A percentile compares a stretch with the other conserved stretches of the same genome.
phyloP scores from a whole-genome alignment of 2,329 filamentous ascomycete species.

The Bipolaris sorokiniana region DNA sequence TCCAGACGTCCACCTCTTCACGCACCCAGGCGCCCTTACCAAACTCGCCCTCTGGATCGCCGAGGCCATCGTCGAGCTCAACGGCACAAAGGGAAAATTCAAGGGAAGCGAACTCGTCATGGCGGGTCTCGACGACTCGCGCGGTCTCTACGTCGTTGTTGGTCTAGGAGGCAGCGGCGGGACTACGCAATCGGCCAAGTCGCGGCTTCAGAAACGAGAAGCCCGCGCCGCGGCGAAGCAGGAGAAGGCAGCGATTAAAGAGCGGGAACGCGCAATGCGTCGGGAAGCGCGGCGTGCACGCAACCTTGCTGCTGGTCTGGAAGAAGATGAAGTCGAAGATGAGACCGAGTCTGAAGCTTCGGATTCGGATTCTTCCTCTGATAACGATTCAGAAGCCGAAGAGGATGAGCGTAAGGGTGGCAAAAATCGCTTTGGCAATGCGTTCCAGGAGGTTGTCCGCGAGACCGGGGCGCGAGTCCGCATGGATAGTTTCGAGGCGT shows the following conservation, averaged over 20 bases:
- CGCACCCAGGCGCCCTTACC: conserved; percentile 87
- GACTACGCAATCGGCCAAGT: conserved; percentile 64
- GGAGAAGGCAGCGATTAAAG: conserved; percentile 56
- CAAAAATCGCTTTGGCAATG: conserved; percentile 88
- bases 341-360: conserved; percentile 59
- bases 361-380: conserved; percentile 65
- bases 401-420: conserved; percentile 72
- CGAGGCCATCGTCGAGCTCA: conserved; percentile 88
- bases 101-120: conserved; percentile 84
- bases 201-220: conserved; percentile 71
- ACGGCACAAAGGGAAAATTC: conserved; percentile 71
- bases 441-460: conserved; percentile 92
- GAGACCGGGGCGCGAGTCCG: conserved; percentile 89
- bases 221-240: conserved; percentile 65
- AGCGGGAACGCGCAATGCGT: conserved; percentile 67
- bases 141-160: conserved; percentile 89
- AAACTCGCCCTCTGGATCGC: conserved; percentile 94
- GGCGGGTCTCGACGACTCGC: conserved; percentile 83
- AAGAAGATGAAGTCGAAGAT: conserved; percentile 63
- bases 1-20: conserved; percentile 88
- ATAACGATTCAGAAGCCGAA: conserved; percentile 50
- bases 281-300: conserved; percentile 53
- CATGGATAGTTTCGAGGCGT: conserved; percentile 97
- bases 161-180: conserved; percentile 89
- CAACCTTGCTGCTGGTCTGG: conserved; percentile 62